Conservation (phyloP, 176 grass and related monocot species). For the Coix lacrymajobi region DNA sequence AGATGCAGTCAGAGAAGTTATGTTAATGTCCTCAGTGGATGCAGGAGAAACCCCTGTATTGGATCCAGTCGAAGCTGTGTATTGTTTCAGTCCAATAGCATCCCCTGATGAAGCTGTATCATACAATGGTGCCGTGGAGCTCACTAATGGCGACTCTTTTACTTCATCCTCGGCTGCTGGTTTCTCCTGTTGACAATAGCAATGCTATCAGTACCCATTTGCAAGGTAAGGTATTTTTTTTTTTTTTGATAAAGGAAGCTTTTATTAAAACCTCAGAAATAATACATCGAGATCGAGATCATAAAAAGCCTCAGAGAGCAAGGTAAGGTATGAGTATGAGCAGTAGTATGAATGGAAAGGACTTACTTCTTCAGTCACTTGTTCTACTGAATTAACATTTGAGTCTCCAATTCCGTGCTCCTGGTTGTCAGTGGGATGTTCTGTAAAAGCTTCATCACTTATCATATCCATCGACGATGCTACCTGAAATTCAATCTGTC, state of each 20-base stretch:
- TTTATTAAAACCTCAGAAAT: too few species aligned
- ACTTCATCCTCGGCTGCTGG: background rate
- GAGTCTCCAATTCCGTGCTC: background rate
- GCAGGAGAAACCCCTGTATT: background rate
- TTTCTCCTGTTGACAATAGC: slow-evolving; percentile 8
- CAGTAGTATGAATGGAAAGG: background rate
- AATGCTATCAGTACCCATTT: background rate
- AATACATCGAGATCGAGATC: too few species aligned
- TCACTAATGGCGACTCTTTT: background rate
- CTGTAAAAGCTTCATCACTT: background rate
- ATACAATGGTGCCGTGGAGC: background rate
- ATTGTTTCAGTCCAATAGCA: background rate
- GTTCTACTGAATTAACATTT: background rate
- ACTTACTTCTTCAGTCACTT: background rate
- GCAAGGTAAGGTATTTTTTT: background rate
- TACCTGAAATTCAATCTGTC: background rate
- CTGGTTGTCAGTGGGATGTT: slow-evolving; percentile 9
- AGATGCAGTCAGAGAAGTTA: background rate
- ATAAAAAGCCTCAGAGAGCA: too few species aligned
- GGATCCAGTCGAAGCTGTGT: background rate
- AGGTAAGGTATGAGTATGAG: background rate
- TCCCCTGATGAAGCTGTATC: background rate
- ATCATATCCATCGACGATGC: background rate
- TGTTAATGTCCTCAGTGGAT: background rate
- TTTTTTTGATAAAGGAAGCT: too few species aligned